phyloP scores from a whole-genome alignment of 305 asterid genomes.

The Withania somnifera region DNA sequence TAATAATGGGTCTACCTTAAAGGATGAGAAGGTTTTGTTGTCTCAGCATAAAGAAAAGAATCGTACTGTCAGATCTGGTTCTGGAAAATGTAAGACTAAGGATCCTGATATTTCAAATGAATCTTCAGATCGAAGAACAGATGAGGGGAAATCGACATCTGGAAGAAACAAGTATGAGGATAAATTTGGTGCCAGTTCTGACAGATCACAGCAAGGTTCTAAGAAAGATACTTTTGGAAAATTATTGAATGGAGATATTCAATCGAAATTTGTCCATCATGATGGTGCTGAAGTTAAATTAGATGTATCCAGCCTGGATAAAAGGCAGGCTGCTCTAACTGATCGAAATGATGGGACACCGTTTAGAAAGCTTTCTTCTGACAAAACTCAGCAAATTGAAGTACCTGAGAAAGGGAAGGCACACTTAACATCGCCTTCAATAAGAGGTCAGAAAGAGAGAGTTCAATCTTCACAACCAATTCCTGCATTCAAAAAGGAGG shows the following conservation, averaged over 20 bases:
- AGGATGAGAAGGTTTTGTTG: slow-evolving; percentile 17
- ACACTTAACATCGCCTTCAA: slow-evolving; percentile 62
- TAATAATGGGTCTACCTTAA: slow-evolving; percentile 8
- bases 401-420: slow-evolving; percentile 43
- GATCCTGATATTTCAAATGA: slow-evolving; percentile 3
- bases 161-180: slow-evolving; percentile 19
- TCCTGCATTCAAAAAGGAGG: slow-evolving; percentile 51
- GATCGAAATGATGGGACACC: slow-evolving; percentile 44
- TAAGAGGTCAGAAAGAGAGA: slow-evolving; percentile 50
- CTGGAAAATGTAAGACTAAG: slow-evolving; percentile 10
- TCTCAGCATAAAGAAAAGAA: slow-evolving; percentile 20
- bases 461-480: slow-evolving; percentile 18
- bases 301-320: slow-evolving; percentile 31
- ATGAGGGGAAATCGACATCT: slow-evolving; percentile 14
- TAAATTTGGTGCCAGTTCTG: slow-evolving; percentile 14
- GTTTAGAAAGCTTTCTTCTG: slow-evolving; percentile 29
- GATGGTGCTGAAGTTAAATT: slow-evolving; percentile 26
- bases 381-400: slow-evolving; percentile 29
- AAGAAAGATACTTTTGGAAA: slow-evolving; percentile 52
- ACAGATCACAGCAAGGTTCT: slow-evolving; percentile 32
- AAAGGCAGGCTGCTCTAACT: slow-evolving; percentile 29
- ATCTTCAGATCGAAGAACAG: slow-evolving; percentile 1
- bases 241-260: slow-evolving; percentile 31
- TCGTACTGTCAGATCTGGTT: slow-evolving; percentile 15
- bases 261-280: slow-evolving; percentile 20